Evolutionary conservation across 2,329 filamentous ascomycete species (phyloP).

Genomic region (Ramularia endophylla): DNA sequence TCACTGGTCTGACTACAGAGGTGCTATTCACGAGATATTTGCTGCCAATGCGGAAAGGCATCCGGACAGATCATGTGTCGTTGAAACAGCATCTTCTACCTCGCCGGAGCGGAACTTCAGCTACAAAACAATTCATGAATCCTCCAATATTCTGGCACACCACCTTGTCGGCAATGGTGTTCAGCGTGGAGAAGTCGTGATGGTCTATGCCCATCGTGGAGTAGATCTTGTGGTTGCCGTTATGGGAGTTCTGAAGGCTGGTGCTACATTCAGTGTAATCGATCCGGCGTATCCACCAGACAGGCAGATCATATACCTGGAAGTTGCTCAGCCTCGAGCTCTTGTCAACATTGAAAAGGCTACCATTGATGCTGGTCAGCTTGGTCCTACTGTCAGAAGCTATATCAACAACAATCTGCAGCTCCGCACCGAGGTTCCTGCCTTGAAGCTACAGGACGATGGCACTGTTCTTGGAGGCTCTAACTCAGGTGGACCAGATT

Average conservation of each 20-base stretch:
- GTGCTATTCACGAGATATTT: constrained; percentile 67
- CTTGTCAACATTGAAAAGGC: constrained; percentile 70
- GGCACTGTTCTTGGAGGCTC: constrained; percentile 66
- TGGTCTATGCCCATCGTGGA: constrained; percentile 80
- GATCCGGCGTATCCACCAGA: constrained; percentile 79
- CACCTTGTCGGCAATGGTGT: constrained; percentile 69
- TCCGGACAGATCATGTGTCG: constrained; percentile 63
- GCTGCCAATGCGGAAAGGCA: constrained; percentile 58
- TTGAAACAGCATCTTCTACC: constrained; percentile 54
- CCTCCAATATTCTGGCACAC: constrained; percentile 73
- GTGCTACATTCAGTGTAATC: constrained; percentile 58
- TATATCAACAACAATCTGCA: constrained; percentile 70
- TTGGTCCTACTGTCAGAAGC: constrained; percentile 53
- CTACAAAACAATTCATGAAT: constrained; percentile 81
- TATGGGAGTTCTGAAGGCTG: constrained; percentile 64
- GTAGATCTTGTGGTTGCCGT: constrained; percentile 73
- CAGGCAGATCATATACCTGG: constrained; percentile 75
- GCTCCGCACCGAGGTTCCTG: constrained; percentile 69
- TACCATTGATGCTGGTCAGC: constrained; percentile 59
- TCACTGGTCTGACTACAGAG: constrained; percentile 59
- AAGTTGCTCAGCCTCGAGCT: constrained; percentile 68
- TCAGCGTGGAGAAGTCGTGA: constrained; percentile 78
- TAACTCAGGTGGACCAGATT: constrained; percentile 56
- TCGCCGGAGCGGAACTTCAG: constrained; percentile 54
- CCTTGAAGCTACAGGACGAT: constrained; percentile 63